phyloP scores from a whole-genome alignment of 768 basidiomycete genomes.

The Chalciporus pseudorubinellus region DNA sequence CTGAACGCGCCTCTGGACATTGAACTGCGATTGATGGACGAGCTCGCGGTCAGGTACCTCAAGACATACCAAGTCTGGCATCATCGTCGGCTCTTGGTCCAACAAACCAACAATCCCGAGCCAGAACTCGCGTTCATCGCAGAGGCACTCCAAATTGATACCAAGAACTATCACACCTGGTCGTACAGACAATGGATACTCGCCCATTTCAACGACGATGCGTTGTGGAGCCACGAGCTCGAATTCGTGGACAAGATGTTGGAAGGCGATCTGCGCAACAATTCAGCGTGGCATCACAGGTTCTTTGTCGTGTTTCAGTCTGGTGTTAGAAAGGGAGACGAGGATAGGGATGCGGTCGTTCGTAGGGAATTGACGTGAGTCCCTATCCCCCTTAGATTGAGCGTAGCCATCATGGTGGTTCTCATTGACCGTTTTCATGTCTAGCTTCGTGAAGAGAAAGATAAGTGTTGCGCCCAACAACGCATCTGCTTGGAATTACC shows the following conservation, averaged over 20 bases:
- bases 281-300: conserved; percentile 96
- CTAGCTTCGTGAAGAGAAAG: conserved; percentile 77
- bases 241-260: conserved; percentile 71
- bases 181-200: conserved; percentile 95
- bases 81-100: conserved; percentile 76
- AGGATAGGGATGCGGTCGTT: conserved; percentile 56
- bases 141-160: conserved; percentile 65
- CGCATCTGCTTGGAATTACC: conserved; percentile 94
- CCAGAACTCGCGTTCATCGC: conserved; percentile 83
- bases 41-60: conserved; percentile 75
- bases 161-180: conserved; percentile 99
- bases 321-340: conserved; percentile 59
- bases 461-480: conserved; percentile 91
- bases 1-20: conserved; percentile 63
- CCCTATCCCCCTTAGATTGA: background rate
- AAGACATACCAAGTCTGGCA: conserved; percentile 99
- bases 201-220: conserved; percentile 72
- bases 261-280: conserved; percentile 81
- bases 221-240: conserved; percentile 75
- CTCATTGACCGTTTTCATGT: background rate
- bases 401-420: background rate
- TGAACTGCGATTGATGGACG: conserved; percentile 86
- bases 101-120: conserved; percentile 46
- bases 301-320: conserved; percentile 82
- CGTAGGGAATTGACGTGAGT: conserved; percentile 76